Conservation (phyloP, 1,284 basidiomycete genomes). For the Ceratobasidium sp. region DNA sequence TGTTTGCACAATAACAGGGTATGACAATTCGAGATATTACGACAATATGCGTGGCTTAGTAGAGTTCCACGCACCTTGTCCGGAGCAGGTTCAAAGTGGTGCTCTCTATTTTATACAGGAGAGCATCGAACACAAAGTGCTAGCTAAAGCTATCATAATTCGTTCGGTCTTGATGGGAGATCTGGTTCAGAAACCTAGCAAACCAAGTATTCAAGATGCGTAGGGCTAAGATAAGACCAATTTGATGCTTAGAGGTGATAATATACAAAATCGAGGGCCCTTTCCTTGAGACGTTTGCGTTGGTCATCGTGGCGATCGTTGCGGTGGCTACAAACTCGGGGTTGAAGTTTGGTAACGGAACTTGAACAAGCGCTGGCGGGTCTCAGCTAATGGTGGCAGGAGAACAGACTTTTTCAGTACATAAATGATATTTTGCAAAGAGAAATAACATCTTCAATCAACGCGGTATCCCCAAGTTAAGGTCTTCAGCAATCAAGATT, state of each 20-base stretch:
- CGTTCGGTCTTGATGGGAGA: background rate
- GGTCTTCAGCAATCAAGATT: constrained; percentile 12
- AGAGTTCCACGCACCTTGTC: constrained; percentile 61
- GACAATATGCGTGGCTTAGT: too few species aligned
- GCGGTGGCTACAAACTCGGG: too few species aligned
- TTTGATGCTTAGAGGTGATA: background rate
- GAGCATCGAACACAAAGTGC: background rate
- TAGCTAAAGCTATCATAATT: background rate
- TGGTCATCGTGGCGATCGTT: too few species aligned
- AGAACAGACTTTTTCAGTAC: too few species aligned
- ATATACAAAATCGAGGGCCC: too few species aligned
- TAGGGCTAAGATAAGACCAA: background rate
- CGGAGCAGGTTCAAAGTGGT: constrained; percentile 51
- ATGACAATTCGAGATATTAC: constrained; percentile 56
- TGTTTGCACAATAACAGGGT: constrained; percentile 29
- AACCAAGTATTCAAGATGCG: background rate
- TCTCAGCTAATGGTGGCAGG: too few species aligned
- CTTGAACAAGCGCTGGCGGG: too few species aligned
- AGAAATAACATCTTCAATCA: background rate
- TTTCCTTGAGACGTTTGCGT: too few species aligned
- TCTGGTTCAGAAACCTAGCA: too few species aligned
- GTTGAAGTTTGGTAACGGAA: too few species aligned
- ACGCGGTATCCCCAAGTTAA: background rate
- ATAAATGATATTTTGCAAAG: too few species aligned
- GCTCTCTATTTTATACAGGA: background rate